These are phyloP conservation scores for Hamamelis virginiana DNA, from an alignment of 164 flowering plant species.

Conservation along the genomic window DNA sequence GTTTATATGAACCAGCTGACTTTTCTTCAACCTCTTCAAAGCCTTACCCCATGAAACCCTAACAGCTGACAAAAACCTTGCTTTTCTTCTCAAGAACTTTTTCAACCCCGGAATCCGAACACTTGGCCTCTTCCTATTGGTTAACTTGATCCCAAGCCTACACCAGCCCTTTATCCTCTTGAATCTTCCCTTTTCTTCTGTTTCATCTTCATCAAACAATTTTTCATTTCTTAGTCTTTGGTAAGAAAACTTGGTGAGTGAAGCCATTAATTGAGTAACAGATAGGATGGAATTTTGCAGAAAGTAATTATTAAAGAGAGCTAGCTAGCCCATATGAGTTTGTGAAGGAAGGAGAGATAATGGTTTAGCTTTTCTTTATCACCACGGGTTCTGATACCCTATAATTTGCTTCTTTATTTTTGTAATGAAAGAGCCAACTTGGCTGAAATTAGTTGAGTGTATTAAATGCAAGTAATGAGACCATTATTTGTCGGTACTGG, in stretches of 20 bases:
- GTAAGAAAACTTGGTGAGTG: slow-evolving; percentile 29
- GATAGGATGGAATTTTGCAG: not conserved
- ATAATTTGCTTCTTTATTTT: not conserved
- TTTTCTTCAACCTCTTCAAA: slow-evolving; percentile 33
- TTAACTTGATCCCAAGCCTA: slow-evolving; percentile 5
- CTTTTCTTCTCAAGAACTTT: slow-evolving; percentile 26
- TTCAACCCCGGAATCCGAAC: slow-evolving; percentile 27
- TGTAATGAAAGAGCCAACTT: not conserved
- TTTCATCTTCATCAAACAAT: slow-evolving; percentile 19
- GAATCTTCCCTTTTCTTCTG: slow-evolving; percentile 8
- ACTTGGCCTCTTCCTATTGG: slow-evolving; percentile 22
- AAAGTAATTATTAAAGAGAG: slow-evolving; percentile 1
- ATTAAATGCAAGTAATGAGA: slow-evolving; percentile 4
- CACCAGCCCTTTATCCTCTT: slow-evolving; percentile 17
- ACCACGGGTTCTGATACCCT: not conserved
- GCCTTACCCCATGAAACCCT: slow-evolving; percentile 23
- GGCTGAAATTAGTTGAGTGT: slow-evolving; percentile 8
- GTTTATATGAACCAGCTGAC: slow-evolving; percentile 21
- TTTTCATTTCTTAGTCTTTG: slow-evolving; percentile 34
- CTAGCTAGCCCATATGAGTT: slow-evolving; percentile 11
- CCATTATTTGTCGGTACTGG: slow-evolving; percentile 11
- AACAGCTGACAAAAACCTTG: slow-evolving; percentile 19
- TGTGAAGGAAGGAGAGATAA: slow-evolving; percentile 2
- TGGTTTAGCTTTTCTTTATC: not conserved
- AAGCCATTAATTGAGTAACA: slow-evolving; percentile 19